These are phyloP conservation scores for Omphalea diandra DNA, from an alignment of 441 rosid genomes.

Conservation along the genomic window DNA sequence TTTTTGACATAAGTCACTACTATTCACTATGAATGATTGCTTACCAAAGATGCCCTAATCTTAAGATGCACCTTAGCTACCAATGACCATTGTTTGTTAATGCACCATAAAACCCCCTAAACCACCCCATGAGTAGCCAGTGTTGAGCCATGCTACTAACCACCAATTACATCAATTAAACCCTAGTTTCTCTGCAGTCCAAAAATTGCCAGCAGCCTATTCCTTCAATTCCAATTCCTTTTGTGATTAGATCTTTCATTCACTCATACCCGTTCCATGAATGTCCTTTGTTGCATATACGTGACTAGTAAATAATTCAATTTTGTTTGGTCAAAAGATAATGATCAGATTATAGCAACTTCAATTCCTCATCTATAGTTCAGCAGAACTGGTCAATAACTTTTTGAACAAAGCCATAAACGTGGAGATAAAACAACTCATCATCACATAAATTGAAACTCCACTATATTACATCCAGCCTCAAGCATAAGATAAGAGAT, in stretches of 20 bases:
- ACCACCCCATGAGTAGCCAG: neutral
- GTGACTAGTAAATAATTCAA: neutral
- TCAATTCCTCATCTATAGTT: neutral
- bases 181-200: neutral
- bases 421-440: constrained; percentile 10
- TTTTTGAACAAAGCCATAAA: constrained; percentile 6
- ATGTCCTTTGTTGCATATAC: neutral
- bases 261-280: too few relatives aligned
- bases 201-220: neutral
- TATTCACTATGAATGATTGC: too few relatives aligned
- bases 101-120: neutral
- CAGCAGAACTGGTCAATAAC: constrained; percentile 1
- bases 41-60: too few relatives aligned
- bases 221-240: neutral
- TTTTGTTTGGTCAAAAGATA: neutral
- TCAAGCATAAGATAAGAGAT: constrained; percentile 42
- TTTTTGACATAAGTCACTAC: too few relatives aligned
- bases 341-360: neutral
- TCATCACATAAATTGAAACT: constrained; percentile 6
- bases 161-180: neutral
- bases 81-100: too few relatives aligned
- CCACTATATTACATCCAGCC: constrained; percentile 31
- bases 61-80: too few relatives aligned
- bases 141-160: neutral
- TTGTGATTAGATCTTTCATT: neutral